Conservation (phyloP, 1,139 yeast species). For the Taphrina pruni region DNA sequence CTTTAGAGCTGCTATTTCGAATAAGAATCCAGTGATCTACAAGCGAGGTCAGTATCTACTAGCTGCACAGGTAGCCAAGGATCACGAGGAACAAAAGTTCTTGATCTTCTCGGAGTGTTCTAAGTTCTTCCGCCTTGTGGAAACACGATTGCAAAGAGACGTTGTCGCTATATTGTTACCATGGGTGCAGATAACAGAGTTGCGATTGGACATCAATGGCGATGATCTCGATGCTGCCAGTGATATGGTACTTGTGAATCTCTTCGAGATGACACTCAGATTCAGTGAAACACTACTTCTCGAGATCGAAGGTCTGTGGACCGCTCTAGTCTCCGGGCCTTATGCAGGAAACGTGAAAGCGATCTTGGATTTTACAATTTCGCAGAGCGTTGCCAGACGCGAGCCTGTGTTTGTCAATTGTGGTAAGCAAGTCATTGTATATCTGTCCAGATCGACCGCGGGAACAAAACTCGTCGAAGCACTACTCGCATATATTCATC, state of each 20-base stretch:
- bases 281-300: conserved; percentile 75
- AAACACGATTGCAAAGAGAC: conserved; percentile 68
- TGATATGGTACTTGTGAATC: conserved; percentile 75
- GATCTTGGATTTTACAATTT: conserved; percentile 72
- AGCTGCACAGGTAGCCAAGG: conserved; percentile 65
- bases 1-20: conserved; percentile 67
- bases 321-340: conserved; percentile 78
- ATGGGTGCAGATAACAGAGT: conserved; percentile 82
- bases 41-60: conserved; percentile 76
- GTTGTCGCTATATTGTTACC: conserved; percentile 80
- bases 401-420: conserved; percentile 77
- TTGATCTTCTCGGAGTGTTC: conserved; percentile 74
- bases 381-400: conserved; percentile 70
- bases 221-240: conserved; percentile 57
- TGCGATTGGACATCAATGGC: conserved; percentile 59
- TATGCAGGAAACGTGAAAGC: conserved; percentile 70
- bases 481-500: conserved; percentile 72
- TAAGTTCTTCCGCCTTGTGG: conserved; percentile 69
- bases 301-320: conserved; percentile 95
- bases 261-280: conserved; percentile 82
- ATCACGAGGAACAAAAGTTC: conserved; percentile 64
- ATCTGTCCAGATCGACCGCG: conserved; percentile 68
- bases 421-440: conserved; percentile 80
- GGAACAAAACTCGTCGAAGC: conserved; percentile 66
- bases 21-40: conserved; percentile 73